Evolutionary conservation across 306 rosid species (phyloP).

Genomic region (Alnus glutinosa): DNA sequence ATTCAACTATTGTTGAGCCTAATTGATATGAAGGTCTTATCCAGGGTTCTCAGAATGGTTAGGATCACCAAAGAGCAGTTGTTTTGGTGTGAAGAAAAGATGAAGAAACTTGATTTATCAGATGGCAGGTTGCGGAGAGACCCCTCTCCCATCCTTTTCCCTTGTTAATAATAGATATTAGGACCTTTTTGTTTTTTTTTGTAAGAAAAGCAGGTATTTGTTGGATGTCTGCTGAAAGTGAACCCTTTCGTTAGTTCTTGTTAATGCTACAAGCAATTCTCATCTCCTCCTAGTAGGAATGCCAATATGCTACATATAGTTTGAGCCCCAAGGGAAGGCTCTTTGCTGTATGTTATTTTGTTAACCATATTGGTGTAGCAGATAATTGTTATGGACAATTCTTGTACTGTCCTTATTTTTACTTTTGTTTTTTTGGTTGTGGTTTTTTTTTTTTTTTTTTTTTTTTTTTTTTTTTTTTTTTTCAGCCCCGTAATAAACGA

Average conservation of each 20-base stretch:
- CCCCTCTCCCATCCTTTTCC: slow-evolving; percentile 80
- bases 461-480: no score
- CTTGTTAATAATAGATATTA: slow-evolving; percentile 44
- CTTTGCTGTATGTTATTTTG: slow-evolving; percentile 4
- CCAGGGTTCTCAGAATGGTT: slow-evolving; percentile 68
- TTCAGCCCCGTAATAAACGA: no score
- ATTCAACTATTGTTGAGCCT: slow-evolving; percentile 71
- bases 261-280: not conserved
- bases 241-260: not conserved
- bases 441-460: no score
- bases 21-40: slow-evolving; percentile 60
- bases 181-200: not conserved
- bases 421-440: not conserved
- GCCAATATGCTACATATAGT: not conserved
- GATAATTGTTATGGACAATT: not conserved
- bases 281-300: slow-evolving; percentile 7
- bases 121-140: slow-evolving; percentile 76
- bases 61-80: slow-evolving; percentile 74
- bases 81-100: slow-evolving; percentile 93
- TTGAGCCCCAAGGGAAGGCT: not conserved
- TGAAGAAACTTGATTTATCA: slow-evolving; percentile 68
- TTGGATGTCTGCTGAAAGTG: not conserved
- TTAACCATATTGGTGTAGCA: slow-evolving; percentile 1
- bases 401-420: not conserved
- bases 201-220: not conserved